Conservation (phyloP, 495 filamentous ascomycete genomes). For the Trichocladium antarcticum region DNA sequence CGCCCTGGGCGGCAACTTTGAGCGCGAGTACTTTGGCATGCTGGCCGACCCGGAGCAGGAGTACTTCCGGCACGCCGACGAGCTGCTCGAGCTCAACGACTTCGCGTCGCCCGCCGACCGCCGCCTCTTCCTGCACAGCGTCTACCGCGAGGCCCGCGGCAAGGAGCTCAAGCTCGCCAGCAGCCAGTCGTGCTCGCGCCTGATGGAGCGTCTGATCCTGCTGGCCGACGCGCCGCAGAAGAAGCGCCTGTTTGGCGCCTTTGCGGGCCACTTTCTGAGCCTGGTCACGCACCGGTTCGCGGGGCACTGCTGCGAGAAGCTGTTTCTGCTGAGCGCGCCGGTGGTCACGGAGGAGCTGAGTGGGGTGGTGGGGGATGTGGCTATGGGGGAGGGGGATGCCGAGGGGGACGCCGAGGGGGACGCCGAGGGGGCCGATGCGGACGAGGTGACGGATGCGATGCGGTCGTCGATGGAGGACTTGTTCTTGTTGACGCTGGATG, state of each 20-base stretch:
- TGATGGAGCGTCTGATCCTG: conserved; percentile 83
- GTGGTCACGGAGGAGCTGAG: conserved; percentile 62
- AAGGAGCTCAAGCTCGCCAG: conserved; percentile 94
- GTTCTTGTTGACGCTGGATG: conserved; percentile 69
- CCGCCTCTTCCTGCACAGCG: conserved; percentile 66
- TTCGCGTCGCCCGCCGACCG: conserved; percentile 71
- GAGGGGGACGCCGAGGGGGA: conserved; percentile 20
- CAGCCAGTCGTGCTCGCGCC: conserved; percentile 85
- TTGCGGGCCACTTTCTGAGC: conserved; percentile 77
- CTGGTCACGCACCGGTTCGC: conserved; percentile 92
- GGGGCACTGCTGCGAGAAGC: conserved; percentile 88
- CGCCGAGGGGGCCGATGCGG: conserved; percentile 34
- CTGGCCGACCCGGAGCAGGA: conserved; percentile 83
- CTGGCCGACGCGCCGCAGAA: conserved; percentile 71
- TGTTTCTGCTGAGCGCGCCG: conserved; percentile 73
- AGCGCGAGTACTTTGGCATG: conserved; percentile 71
- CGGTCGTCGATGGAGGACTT: conserved; percentile 64
- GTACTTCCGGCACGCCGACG: conserved; percentile 81
- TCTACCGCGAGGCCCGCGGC: conserved; percentile 73
- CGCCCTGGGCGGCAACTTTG: conserved; percentile 20
- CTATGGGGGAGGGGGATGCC: conserved; percentile 26
- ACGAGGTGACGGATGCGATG: conserved; percentile 21
- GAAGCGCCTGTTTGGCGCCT: conserved; percentile 71
- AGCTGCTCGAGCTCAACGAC: conserved; percentile 77
- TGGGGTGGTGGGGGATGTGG: conserved; percentile 22